Evolutionary conservation across 1,284 basidiomycete genomes (phyloP), one percentile per base, ranked within the genome.

Genomic region (Microbotryum violaceum): DNA sequence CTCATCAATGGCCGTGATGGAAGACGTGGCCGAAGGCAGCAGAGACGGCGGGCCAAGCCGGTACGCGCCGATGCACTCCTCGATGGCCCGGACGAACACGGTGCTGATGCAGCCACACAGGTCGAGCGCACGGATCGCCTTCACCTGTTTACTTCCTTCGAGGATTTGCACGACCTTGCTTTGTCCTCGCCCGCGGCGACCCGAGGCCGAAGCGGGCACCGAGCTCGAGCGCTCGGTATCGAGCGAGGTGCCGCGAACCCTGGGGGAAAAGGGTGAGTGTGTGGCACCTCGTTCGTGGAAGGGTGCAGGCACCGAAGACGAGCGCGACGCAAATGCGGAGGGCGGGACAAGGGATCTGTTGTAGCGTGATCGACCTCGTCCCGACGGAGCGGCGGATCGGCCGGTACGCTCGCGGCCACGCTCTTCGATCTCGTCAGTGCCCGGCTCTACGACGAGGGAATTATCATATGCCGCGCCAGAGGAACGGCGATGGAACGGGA

Each of bases 91-190:
- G 61, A 88, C 85, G 71, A 97, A 97, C 7, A 88, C 85, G 21
- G 83, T 82, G 72, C 89, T 92, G 73, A 97, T 87, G 74, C 94
- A 97, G 68, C 92, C 93, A 23, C 92, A 97, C 57, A 97, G 78
- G 74, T 98, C 94, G 45, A 96, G 80, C 2, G 92, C 91, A 74
- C 92, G 85, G 7, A 98, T 79, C 57, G 89, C 85, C 64, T 72
- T 73, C 59, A 78, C 77, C 55, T 73, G 70, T 3, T 56, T 27
- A 25, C 55, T 58, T 1, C 66, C 66, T 21, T 66, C 66, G 44
- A 66, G 56, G 23, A 65, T 57, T 31, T 61, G 61, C 0, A 66
- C 63, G 10, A 58, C 49, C 10, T 58, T 62, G 21, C 54, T 61
- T 21, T 61, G 61, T 49, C 33, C 20, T 54, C 56, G 7, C 55